A percentile compares a stretch with the other conserved stretches of the same genome.
phyloP scores from a whole-genome alignment of 495 filamentous ascomycete species.

The Tuber melanosporum region DNA sequence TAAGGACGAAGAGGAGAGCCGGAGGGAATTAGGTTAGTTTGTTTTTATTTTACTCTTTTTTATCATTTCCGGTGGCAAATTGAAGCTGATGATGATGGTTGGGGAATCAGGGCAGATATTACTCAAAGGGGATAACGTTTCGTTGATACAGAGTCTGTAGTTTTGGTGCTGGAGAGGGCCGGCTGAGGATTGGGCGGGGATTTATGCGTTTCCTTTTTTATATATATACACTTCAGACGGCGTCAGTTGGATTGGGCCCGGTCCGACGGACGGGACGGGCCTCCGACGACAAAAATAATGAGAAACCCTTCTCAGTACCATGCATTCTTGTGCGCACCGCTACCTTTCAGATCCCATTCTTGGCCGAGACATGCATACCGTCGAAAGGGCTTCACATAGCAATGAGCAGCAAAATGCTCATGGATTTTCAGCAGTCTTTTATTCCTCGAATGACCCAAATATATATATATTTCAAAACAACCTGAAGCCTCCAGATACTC shows the following conservation, averaged over 20 bases:
- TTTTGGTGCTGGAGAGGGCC: slow-evolving; percentile 2
- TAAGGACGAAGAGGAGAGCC: slow-evolving; percentile 72
- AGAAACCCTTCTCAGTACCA: too few relatives aligned
- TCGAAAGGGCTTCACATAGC: too few relatives aligned
- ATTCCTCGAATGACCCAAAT: too few relatives aligned
- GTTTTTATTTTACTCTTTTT: background rate
- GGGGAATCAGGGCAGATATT: slow-evolving; percentile 75
- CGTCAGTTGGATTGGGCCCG: background rate
- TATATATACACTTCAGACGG: background rate
- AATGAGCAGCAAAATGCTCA: too few relatives aligned
- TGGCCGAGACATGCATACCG: too few relatives aligned
- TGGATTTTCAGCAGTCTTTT: too few relatives aligned
- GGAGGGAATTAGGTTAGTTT: slow-evolving; percentile 68
- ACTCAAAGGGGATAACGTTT: slow-evolving; percentile 95
- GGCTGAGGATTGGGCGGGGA: slow-evolving; percentile 5
- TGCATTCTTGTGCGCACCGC: too few relatives aligned
- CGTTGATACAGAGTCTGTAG: slow-evolving; percentile 76
- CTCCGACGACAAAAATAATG: background rate
- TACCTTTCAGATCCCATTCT: too few relatives aligned
- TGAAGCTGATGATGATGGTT: slow-evolving; percentile 9
- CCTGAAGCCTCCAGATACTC: too few relatives aligned
- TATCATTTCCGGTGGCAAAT: background rate
- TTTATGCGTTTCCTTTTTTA: background rate
- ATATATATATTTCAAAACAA: too few relatives aligned
- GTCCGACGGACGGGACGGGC: background rate